Base-by-base conservation (phyloP, 371 early-diverging fungal genomes). In the Rhizomucor pusillus region DNA sequence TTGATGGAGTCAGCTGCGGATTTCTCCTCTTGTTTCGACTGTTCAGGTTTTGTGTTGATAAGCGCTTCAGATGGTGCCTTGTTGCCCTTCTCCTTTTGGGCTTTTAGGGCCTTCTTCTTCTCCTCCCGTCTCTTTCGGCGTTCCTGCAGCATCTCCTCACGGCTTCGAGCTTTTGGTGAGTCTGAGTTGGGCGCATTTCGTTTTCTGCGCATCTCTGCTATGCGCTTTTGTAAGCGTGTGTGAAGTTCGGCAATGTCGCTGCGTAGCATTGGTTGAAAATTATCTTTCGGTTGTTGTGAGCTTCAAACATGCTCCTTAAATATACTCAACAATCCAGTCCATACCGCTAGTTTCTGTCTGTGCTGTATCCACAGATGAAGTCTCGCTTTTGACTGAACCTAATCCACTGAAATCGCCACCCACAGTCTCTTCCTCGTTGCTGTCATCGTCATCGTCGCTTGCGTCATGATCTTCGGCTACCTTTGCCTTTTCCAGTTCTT, bases 71-170 rank as follows among this genome's bases (percentile, higher is more conserved):
- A 53, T 37, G 70, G 66, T 5, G 66, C 79, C 34, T 71, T 69
- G 20, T 63, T 72, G 25, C 79, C 69, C 75, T 89, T 87, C 60
- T 87, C 83, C 72, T 84, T 82, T 56, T 79, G 75, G 57, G 82
- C 77, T 63, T 91, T 85, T 49, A 82, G 73, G 46, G 80, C 80
- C 60, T 82, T 84, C 69, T 79, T 77, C 61, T 82, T 67, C 52
- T 85, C 85, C 66, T 86, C 82, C 73, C 90, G 89, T 68, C 86
- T 81, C 74, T 88, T 86, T 62, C 82, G 66, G 58, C 94, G 86
- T 61, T 80, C 85, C 59, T 88, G 84, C 51, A 93, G 65, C 46
- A 92, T 81, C 13, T 89, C 90, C 47, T 85, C 88, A 18, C 92
- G 79, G 45, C 87, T 85, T 24, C 76, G 79, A 7, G 86, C 82